Evolutionary conservation across 106 monocot genomes (phyloP), one percentile per base, ranked within the genome.

Genomic region (Alisma plantagoaquatica): DNA sequence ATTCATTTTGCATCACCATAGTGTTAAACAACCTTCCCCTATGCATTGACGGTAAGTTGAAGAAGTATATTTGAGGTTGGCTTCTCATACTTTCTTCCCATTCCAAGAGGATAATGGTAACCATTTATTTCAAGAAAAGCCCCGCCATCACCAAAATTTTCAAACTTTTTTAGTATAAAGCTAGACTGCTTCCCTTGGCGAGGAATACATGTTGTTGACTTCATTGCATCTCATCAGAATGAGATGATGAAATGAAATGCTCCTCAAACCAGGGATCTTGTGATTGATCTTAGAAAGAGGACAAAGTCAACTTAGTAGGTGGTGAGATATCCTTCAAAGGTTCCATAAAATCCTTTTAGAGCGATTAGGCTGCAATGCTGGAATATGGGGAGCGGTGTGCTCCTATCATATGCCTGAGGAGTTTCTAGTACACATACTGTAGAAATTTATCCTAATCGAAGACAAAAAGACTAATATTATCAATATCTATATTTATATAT

Each of bases 141-240:
- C n/a, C 98, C 98, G 0, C 98, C 98, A 56, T 98, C 98, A 2
- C 98, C 98, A 46, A 90, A 98, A 58, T 98, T 89, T 41, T 90
- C 98, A 8, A 74, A 76, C 23, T 89, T 56, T 0, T 88, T 88
- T 18, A 98, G 33, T n/a, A n/a, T n/a, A 41, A 98, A 98, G 10
- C 89, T 89, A 0, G 84, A 74, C 0, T 89, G 80, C 62, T 89
- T 98, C 16, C 98, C 98, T 51, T 98, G 90, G 0, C 77, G 85
- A 1, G 77, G 89, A 6, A 62, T 74, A 2, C 60, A 72, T 24
- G 68, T 80, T 2, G 75, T 61, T 31, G 78, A 75, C 0, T 49
- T 27, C 63, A 31, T 2, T n/a, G n/a, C n/a, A 60, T 8, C 0
- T 23, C 33, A 5, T 46, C 29, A 2, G 60, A 3, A 1, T 60